Base-by-base conservation (phyloP, 1,139 yeast species). In the Pneumocystis wakefieldiae region DNA sequence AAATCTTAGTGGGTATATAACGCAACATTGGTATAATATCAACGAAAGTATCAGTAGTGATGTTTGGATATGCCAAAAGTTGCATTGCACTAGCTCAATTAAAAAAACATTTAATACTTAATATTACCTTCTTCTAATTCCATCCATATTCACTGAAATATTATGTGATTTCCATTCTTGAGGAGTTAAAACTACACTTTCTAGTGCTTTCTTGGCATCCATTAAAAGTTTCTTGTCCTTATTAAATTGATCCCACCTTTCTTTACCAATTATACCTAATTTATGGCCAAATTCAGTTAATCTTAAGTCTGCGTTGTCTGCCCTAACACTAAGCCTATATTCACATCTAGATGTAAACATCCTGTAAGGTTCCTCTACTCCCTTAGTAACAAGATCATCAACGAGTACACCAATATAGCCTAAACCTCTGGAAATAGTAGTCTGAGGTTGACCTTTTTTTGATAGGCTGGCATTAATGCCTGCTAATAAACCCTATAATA, bases 261-360 rank as follows among this genome's bases (percentile, higher is more conserved):
- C 74, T 38, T 82, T 80, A 1, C 82, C 70, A 0, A 92, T 86
- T 2, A 85, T 85, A 0, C 97, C 97, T 0, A 80, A 73, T 0
- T 77, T 70, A 62, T 80, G 76, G 1, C 96, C 98, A 66, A 77
- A 74, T 64, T 79, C 82, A 0, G 97, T 91, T 63, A 94, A 76
- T 66, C 99, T 77, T 64, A 80, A 73, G 71, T 94, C 97, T 0
- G 99, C 98, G 75, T 92, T 94, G 73, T 94, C 98, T 0, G 96
- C 84, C 65, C 99, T 79, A 8, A 90, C 86, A 37, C 91, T 85
- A 59, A 94, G 82, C 70, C 98, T 79, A 73, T 89, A 94, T 72
- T 94, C 99, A 0, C 96, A 87, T 63, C 99, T 80, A 1, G 97
- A 89, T 0, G 98, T 94, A 71, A 94, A 94, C 98, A 94, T 94